Base-by-base conservation (phyloP, 495 filamentous ascomycete species). In the Platismatia glauca region DNA sequence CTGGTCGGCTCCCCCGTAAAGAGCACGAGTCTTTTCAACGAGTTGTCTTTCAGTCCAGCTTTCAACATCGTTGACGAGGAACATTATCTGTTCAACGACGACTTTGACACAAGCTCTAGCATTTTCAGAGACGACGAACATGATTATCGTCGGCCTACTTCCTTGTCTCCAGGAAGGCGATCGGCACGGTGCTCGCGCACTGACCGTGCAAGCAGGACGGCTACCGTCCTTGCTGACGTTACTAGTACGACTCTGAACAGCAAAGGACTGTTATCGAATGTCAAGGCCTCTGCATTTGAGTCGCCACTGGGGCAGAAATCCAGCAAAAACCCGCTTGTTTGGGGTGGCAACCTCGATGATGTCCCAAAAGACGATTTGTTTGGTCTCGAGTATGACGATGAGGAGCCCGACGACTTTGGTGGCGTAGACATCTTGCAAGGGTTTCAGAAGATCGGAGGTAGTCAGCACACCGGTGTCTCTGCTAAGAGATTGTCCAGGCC, bases 1-100 rank as follows among this genome's bases (percentile, higher is more conserved):
- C 84, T 98, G 81, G 83, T 97, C 34, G 90, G 91, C 38, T 96
- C 94, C 6, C 93, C 94, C 2, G 82, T 87, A 58, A 86, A 89
- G 64, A 83, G 85, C 59, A 75, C 91, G 58, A 85, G 81, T 38
- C 80, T 85, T n/a, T 75, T 84, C 58, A 72, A 72, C 7, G 84
- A 89, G 27, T 71, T 84, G 35, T 85, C 86, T 35, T 93, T 89
- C 82, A 95, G 90, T 61, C 89, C 91, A 8, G 85, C 85, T 6
- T 90, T 94, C 73, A 81, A 84, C 52, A 75, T 91, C 20, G 67
- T 64, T 31, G 71, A 77, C 18, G 62, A 71, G 34, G 68, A 68
- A 20, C 37, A 63, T 34, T 68, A 75, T n/a, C 29, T 60, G 55
- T 44, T 68, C 61, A 78, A 86, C 20, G 80, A 82, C 18, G 76